Conservation (phyloP, 2,329 filamentous ascomycete species). For the Orbilia ellipsospora region DNA sequence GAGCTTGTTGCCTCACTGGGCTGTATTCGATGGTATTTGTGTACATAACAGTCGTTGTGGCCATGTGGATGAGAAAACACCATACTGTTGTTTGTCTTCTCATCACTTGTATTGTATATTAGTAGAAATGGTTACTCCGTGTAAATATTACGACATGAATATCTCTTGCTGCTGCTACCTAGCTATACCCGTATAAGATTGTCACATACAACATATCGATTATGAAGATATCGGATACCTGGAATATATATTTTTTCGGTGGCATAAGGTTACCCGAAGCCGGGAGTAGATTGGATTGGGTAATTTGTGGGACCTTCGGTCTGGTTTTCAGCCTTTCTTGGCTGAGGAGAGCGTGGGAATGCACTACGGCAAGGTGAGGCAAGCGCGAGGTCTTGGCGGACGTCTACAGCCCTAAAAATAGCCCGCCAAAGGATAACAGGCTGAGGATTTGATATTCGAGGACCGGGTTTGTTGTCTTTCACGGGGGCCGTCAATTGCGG, state of each 20-base stretch:
- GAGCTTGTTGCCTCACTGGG: constrained; percentile 7
- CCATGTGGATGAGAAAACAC: constrained; percentile 7
- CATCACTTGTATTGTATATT: constrained; percentile 3
- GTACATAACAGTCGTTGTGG: constrained; percentile 15
- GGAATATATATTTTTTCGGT: too few relatives aligned
- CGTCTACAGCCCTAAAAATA: constrained; percentile 54
- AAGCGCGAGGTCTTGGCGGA: constrained; percentile 39
- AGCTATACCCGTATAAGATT: background rate
- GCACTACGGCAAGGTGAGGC: constrained; percentile 10
- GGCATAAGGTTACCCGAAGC: too few relatives aligned
- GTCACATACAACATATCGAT: too few relatives aligned
- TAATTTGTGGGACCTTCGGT: background rate
- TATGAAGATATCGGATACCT: too few relatives aligned
- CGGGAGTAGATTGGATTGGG: too few relatives aligned
- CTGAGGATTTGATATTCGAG: constrained; percentile 42
- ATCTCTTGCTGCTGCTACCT: too few relatives aligned
- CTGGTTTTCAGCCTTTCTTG: constrained; percentile 38
- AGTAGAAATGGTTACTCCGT: background rate
- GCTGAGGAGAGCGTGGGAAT: constrained; percentile 1
- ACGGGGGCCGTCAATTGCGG: constrained; percentile 32
- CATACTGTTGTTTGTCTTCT: too few relatives aligned
- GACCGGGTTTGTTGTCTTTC: constrained; percentile 19
- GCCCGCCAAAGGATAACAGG: constrained; percentile 21
- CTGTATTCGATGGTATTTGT: constrained; percentile 14
- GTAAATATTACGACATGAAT: background rate